Base-by-base conservation (phyloP, 192 early-diverging fungal species). In the Entomortierella lignicola region DNA sequence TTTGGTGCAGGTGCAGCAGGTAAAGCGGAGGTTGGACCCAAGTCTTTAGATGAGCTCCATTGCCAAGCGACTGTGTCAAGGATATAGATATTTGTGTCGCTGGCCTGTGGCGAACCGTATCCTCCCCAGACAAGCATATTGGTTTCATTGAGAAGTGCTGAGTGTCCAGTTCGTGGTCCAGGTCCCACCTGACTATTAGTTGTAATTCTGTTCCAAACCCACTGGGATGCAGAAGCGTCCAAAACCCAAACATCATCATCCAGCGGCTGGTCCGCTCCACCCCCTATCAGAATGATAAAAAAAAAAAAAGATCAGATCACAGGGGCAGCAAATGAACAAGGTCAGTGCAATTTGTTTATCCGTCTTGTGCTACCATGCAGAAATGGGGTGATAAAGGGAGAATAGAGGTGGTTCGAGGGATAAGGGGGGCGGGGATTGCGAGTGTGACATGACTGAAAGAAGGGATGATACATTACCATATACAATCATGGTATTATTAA, bases 121-220 rank as follows among this genome's bases (percentile, higher is more conserved):
- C 92, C 92, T 39, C 92, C 92, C 79, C 85, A 94, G 27, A 92
- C 82, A 47, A 90, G 90, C 81, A 94, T 89, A 17, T 80, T 85
- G 43, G 80, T 84, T 27, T 83, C 77, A 60, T 87, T 77, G 2
- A 90, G 55, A 15, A 90, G 83, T 1, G 91, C 91, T 11, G 90
- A 85, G 59, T 94, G 92, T 32, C 92, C 92, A 54, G 85, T 83
- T 32, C 87, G 63, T 23, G 87, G 79, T 6, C 84, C 82, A 31
- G 77, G 92, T 39, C 81, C 91, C 48, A 54, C 80, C 23, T 27
- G 63, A 55, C 80, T 69, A 37, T 77, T 86, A 72, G 47, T 77
- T 26, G 37, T 31, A 27, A 71, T 73, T 41, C 53, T 71, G 53
- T 77, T 67, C 48, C 86, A 84, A 60, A 25, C 31, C 82, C 48